Base-by-base conservation (phyloP, 495 filamentous ascomycete genomes). In the Neohortaea acidophila region DNA sequence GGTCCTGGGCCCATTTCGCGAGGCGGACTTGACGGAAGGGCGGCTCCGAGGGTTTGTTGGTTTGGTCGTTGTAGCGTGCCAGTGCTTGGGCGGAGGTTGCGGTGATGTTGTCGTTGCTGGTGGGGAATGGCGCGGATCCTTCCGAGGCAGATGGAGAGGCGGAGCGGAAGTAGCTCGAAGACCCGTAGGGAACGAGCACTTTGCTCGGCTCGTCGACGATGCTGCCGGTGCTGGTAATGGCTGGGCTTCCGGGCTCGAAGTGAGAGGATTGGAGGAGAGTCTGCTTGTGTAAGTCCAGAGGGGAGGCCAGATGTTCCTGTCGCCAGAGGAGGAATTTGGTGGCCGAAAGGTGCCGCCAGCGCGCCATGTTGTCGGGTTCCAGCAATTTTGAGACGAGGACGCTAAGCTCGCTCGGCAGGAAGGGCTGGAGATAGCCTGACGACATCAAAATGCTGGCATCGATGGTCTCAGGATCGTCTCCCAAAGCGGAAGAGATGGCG, bases 401-500 rank as follows among this genome's bases (percentile, higher is more conserved):
- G 9, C 53, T 46, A 6, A 99, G 70, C 44, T 99, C 91, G 15
- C 84, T 86, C 20, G 69, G 54, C 9, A 83, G 59, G 1, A 96
- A 66, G 2, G 91, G 91, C 40, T 84, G 79, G 13, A 93, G 65
- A 55, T 99, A 99, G 48, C 87, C 81, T 2, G 91, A 76, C 32
- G 74, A 84, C 89, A 99, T 99, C 11, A 99, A 66, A 0, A 89
- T 70, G 51, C 82, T 91, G 20, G 89, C 89, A 52, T 99, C 89
- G 84, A 99, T 94, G 31, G 68, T 78, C 17, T 94, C 85, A 35
- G 77, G 62, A 55, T 99, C 85, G 34, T 72, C 72, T 9, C 71
- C 73, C 25, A 75, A 67, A 10, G 71, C 72, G 14, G 82, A 91
- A 17, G 91, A 96, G 27, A 94, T 70, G 6, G 84, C 76, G 55